A percentile compares a stretch with the other conserved stretches of the same genome.
phyloP scores from a whole-genome alignment of 257 asterid species.

The Euphrasia confusa region DNA sequence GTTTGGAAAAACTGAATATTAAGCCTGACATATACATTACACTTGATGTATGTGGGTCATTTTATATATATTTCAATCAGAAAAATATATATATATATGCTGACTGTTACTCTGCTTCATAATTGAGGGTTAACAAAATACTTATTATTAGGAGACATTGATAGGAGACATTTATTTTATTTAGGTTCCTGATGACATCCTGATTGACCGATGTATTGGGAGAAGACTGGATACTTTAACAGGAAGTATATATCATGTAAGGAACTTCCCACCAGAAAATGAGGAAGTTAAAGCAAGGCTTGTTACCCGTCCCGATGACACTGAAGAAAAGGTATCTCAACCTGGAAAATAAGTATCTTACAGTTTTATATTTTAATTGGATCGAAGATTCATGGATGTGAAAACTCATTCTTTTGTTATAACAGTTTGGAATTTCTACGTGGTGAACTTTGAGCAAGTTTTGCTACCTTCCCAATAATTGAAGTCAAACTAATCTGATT shows the following conservation, averaged over 20 bases:
- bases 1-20: slow-evolving; percentile 71
- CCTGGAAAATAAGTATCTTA: slow-evolving; percentile 2
- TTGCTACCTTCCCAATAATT: neutral
- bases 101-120: too few species aligned
- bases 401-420: neutral
- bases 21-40: slow-evolving; percentile 73
- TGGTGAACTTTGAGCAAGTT: neutral
- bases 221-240: slow-evolving; percentile 85
- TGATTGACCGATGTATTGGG: slow-evolving; percentile 82
- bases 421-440: slow-evolving; percentile 7
- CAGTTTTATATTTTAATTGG: slow-evolving; percentile 6
- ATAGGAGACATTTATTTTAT: slow-evolving; percentile 28
- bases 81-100: neutral
- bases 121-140: too few species aligned
- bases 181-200: slow-evolving; percentile 83
- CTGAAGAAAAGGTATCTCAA: slow-evolving; percentile 70
- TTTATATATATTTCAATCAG: slow-evolving; percentile 9
- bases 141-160: slow-evolving; percentile 21
- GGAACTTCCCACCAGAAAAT: slow-evolving; percentile 68
- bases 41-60: slow-evolving; percentile 71
- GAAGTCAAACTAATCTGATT: neutral
- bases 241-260: slow-evolving; percentile 71
- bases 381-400: slow-evolving; percentile 9
- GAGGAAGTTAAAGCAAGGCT: slow-evolving; percentile 76
- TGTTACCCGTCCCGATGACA: slow-evolving; percentile 80